These are phyloP conservation scores for Stephania japonica DNA, from an alignment of 164 flowering plant species.

Conservation along the genomic window DNA sequence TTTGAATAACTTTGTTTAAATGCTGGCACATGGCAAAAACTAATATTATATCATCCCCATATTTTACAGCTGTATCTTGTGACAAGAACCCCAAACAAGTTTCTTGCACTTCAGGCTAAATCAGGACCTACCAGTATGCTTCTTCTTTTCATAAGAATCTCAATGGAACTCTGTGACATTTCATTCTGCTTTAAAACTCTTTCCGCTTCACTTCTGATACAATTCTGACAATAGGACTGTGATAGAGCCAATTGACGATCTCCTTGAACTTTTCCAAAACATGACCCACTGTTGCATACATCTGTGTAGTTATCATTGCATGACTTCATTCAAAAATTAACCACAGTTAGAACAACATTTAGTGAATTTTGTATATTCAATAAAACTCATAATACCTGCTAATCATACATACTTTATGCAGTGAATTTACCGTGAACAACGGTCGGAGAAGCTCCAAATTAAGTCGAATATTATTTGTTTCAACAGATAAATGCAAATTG, in stretches of 20 bases:
- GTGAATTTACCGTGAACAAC: too few relatives aligned
- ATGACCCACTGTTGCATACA: constrained; percentile 5
- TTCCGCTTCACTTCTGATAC: constrained; percentile 21
- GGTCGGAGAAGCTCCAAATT: not conserved
- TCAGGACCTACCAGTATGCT: constrained; percentile 43
- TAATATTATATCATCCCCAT: too few relatives aligned
- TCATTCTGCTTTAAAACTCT: constrained; percentile 27
- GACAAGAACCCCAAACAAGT: too few relatives aligned
- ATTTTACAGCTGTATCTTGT: too few relatives aligned
- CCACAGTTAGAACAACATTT: constrained; percentile 1
- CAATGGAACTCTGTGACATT: constrained; percentile 38
- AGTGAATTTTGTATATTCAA: too few relatives aligned
- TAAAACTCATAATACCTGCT: constrained; percentile 13
- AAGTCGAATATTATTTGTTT: not conserved
- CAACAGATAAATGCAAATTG: too few relatives aligned
- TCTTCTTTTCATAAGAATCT: constrained; percentile 35
- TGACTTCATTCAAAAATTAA: constrained; percentile 12
- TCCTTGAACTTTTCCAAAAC: constrained; percentile 6
- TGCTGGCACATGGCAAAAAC: too few relatives aligned
- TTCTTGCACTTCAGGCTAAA: too few relatives aligned
- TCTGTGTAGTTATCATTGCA: constrained; percentile 11
- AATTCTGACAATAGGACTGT: constrained; percentile 13
- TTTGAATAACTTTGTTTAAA: too few relatives aligned
- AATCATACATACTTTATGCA: constrained; percentile 5
- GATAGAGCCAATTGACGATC: constrained; percentile 12